These are phyloP conservation scores for Cadophora gregata DNA, from an alignment of 2,329 filamentous ascomycete species.

Conservation along the genomic window DNA sequence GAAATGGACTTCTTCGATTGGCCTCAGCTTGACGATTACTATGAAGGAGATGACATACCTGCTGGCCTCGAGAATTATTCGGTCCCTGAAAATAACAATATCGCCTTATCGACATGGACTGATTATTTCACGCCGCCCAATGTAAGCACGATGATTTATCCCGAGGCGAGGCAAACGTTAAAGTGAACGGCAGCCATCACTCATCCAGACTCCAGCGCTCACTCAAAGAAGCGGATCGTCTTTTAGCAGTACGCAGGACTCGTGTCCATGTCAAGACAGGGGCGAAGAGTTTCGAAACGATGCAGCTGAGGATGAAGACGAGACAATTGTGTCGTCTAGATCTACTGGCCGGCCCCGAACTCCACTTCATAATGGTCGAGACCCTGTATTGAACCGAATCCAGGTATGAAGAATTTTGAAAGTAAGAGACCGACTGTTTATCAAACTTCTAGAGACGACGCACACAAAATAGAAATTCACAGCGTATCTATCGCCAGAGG, in stretches of 20 bases:
- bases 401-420: slow-evolving; percentile 5
- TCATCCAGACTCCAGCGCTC: slow-evolving; percentile 4
- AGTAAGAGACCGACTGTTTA: neutral
- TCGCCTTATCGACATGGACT: neutral
- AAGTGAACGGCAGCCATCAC: slow-evolving; percentile 3
- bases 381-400: slow-evolving; percentile 22
- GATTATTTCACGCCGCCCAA: slow-evolving; percentile 13
- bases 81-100: neutral
- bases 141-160: slow-evolving; percentile 7
- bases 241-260: slow-evolving; percentile 14
- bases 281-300: neutral
- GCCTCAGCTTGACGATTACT: slow-evolving; percentile 17
- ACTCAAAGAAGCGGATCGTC: slow-evolving; percentile 14
- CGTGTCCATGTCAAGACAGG: neutral
- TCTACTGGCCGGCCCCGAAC: slow-evolving; percentile 11
- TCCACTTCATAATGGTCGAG: slow-evolving; percentile 14
- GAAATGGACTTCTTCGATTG: slow-evolving; percentile 24
- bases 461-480: slow-evolving; percentile 29
- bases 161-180: neutral
- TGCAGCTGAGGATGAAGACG: neutral
- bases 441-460: slow-evolving; percentile 16
- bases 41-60: neutral
- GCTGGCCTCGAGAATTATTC: neutral
- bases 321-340: neutral
- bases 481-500: slow-evolving; percentile 26